These are phyloP conservation scores for Carex cristatella DNA, from an alignment of 176 grass and related monocot species.

Conservation along the genomic window DNA sequence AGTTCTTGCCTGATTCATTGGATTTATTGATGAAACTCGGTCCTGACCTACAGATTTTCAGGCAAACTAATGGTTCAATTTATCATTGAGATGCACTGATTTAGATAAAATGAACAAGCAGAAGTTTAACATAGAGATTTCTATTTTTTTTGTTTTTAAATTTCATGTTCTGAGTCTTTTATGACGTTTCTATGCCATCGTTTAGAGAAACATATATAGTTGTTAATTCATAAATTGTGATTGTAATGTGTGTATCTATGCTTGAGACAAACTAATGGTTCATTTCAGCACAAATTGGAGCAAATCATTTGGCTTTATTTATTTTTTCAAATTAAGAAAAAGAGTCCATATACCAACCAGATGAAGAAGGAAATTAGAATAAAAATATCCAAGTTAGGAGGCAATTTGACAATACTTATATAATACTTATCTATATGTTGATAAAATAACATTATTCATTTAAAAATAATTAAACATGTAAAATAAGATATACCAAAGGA, in stretches of 20 bases:
- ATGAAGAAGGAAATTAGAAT: too few relatives aligned
- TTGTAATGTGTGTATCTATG: not conserved
- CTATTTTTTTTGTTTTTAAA: not conserved
- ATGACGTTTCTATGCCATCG: not conserved
- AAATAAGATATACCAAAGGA: too few relatives aligned
- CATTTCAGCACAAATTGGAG: too few relatives aligned
- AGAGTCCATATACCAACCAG: too few relatives aligned
- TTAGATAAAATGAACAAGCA: not conserved
- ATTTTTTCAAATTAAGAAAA: too few relatives aligned
- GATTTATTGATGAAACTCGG: slow-evolving; percentile 39
- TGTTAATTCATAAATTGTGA: not conserved
- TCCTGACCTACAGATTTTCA: slow-evolving; percentile 45
- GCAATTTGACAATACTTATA: too few relatives aligned
- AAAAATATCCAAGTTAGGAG: too few relatives aligned
- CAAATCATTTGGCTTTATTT: too few relatives aligned
- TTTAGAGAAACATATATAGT: not conserved
- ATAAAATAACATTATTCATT: too few relatives aligned
- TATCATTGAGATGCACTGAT: not conserved
- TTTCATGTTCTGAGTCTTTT: not conserved
- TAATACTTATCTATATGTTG: too few relatives aligned
- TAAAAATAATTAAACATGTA: too few relatives aligned
- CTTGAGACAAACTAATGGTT: not conserved
- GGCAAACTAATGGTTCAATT: slow-evolving; percentile 12
- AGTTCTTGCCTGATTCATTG: slow-evolving; percentile 56
- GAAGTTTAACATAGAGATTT: not conserved